phyloP scores from a whole-genome alignment of 352 stramenopile species.

The Phytophthora melonis region DNA sequence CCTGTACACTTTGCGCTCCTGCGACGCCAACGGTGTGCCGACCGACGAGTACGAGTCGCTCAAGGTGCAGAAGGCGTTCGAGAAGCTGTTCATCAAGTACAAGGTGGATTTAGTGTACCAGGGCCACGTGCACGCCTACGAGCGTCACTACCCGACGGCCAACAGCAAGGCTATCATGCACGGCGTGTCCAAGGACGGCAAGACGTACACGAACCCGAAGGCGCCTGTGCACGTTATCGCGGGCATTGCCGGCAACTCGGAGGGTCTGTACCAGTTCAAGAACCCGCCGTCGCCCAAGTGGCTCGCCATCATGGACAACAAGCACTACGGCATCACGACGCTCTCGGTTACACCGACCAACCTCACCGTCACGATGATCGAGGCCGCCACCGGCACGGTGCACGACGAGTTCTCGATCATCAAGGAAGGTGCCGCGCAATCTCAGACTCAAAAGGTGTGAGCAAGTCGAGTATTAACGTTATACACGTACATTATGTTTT shows the following conservation, averaged over 20 bases:
- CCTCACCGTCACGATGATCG: slow-evolving; percentile 47
- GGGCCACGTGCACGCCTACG: slow-evolving; percentile 63
- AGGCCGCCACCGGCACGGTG: slow-evolving; percentile 26
- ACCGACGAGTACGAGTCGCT: slow-evolving; percentile 46
- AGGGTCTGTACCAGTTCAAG: slow-evolving; percentile 42
- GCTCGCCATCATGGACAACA: slow-evolving; percentile 44
- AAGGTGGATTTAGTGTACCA: slow-evolving; percentile 59
- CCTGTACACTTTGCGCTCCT: slow-evolving; percentile 53
- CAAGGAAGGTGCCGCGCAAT: slow-evolving; percentile 25
- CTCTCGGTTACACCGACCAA: slow-evolving; percentile 40
- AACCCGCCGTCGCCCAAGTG: slow-evolving; percentile 35
- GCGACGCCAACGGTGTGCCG: slow-evolving; percentile 43
- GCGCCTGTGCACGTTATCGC: slow-evolving; percentile 61
- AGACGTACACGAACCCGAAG: slow-evolving; percentile 55
- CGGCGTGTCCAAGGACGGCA: slow-evolving; percentile 50
- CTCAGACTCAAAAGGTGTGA: not conserved
- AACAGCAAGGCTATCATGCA: slow-evolving; percentile 46
- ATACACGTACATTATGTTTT: not conserved
- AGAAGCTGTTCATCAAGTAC: slow-evolving; percentile 67
- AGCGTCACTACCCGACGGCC: slow-evolving; percentile 54
- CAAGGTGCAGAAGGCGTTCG: slow-evolving; percentile 55
- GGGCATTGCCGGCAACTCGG: slow-evolving; percentile 49
- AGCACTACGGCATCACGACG: slow-evolving; percentile 53
- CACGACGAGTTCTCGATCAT: slow-evolving; percentile 57
- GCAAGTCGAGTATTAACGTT: not conserved